These are phyloP conservation scores for Polyporus arcularius DNA, from an alignment of 768 basidiomycete species.

Conservation along the genomic window DNA sequence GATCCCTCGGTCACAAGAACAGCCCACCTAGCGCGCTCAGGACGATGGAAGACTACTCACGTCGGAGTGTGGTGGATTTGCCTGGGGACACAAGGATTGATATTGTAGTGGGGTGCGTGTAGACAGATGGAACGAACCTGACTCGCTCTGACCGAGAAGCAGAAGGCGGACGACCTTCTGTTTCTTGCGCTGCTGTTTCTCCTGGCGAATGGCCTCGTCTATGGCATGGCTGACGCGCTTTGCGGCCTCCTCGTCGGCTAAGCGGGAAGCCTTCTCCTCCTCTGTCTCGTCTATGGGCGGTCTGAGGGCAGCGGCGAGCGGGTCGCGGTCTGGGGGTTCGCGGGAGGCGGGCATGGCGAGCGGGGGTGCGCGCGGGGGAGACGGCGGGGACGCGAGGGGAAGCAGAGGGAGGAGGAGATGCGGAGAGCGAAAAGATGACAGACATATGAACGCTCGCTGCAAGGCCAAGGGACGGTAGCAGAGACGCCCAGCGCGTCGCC, in stretches of 20 bases:
- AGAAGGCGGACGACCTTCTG: constrained; percentile 70
- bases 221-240: constrained; percentile 65
- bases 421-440: constrained; percentile 23
- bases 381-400: background rate
- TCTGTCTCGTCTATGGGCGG: constrained; percentile 71
- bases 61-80: constrained; percentile 80
- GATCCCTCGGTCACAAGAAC: background rate
- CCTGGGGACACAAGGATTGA: constrained; percentile 40
- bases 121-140: constrained; percentile 47
- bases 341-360: constrained; percentile 28
- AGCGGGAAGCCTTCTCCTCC: constrained; percentile 53
- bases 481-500: constrained; percentile 2
- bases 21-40: background rate
- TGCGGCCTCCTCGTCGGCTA: constrained; percentile 66
- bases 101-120: constrained; percentile 9
- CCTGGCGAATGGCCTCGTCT: constrained; percentile 71
- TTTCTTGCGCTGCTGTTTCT: constrained; percentile 56
- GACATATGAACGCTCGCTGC: constrained; percentile 19
- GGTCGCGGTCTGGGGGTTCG: constrained; percentile 44
- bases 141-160: constrained; percentile 82
- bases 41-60: constrained; percentile 45
- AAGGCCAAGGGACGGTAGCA: constrained; percentile 1
- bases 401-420: constrained; percentile 12
- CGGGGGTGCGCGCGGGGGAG: constrained; percentile 1
- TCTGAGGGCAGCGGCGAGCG: constrained; percentile 61